A percentile compares a stretch with the other conserved stretches of the same genome.
phyloP scores from a whole-genome alignment of 164 flowering plant genomes.

The Buxus sempervirens region DNA sequence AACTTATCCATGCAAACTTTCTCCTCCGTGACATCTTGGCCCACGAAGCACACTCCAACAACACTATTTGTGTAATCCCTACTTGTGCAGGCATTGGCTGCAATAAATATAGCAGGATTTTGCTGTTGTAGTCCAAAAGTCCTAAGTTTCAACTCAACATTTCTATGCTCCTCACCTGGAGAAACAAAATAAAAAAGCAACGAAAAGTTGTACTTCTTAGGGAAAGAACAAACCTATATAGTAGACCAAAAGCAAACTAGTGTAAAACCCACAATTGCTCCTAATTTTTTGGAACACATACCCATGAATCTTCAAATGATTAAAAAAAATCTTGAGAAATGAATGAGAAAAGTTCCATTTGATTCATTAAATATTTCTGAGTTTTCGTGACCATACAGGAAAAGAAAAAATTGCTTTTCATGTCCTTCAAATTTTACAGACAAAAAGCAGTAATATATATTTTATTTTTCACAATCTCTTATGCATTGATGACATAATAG shows the following conservation, averaged over 20 bases:
- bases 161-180: constrained; percentile 32
- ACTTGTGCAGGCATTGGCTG: constrained; percentile 23
- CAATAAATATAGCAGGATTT: constrained; percentile 16
- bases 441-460: neutral
- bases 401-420: neutral
- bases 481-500: neutral
- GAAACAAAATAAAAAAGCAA: neutral
- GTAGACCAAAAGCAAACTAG: neutral
- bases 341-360: neutral
- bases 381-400: neutral
- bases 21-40: constrained; percentile 31
- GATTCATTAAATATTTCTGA: neutral
- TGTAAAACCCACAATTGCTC: too few relatives aligned
- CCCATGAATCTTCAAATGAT: neutral
- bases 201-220: neutral
- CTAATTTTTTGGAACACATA: neutral
- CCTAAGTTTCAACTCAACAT: constrained; percentile 22
- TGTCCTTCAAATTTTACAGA: neutral
- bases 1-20: constrained; percentile 26
- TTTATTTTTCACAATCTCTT: neutral
- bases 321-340: neutral
- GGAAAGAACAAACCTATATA: too few relatives aligned
- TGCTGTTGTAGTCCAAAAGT: constrained; percentile 17
- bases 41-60: constrained; percentile 29
- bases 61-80: constrained; percentile 18